Percentiles rank a stretch among this genome's conserved stretches.
Conservation (phyloP, 108 stramenopile species). For the Cyclotella distinguenda region DNA sequence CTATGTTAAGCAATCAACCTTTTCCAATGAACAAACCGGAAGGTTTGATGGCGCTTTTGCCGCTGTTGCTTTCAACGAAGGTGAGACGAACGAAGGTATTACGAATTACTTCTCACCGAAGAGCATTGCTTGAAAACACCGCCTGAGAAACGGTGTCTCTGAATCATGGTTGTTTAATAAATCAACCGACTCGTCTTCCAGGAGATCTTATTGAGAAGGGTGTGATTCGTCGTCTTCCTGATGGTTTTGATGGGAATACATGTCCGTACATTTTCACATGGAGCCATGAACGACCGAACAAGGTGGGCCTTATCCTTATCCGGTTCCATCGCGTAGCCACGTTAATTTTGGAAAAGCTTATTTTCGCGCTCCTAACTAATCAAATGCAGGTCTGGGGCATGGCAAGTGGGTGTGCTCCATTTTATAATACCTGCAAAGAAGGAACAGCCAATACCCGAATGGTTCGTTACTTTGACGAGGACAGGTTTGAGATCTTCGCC, state of each 20-base stretch:
- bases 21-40: conserved; percentile 61
- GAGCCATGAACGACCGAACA: conserved; percentile 67
- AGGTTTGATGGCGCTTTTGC: conserved; percentile 77
- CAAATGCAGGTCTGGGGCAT: conserved; percentile 59
- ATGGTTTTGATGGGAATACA: conserved; percentile 73
- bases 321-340: background rate
- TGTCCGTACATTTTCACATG: conserved; percentile 79
- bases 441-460: conserved; percentile 71
- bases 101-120: background rate
- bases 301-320: conserved; percentile 18
- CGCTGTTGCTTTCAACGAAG: conserved; percentile 60
- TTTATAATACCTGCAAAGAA: conserved; percentile 69
- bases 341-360: background rate
- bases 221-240: conserved; percentile 70
- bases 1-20: conserved; percentile 66
- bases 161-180: background rate
- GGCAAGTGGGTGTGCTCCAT: conserved; percentile 71
- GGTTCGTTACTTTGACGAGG: conserved; percentile 71
- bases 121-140: too few relatives aligned
- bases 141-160: background rate
- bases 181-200: too few relatives aligned
- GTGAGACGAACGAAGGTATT: conserved; percentile 10
- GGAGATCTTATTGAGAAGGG: conserved; percentile 76
- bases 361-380: background rate
- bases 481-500: conserved; percentile 68